Evolutionary conservation across 2,329 filamentous ascomycete species (phyloP).

Genomic region (Fusarium torulosum): DNA sequence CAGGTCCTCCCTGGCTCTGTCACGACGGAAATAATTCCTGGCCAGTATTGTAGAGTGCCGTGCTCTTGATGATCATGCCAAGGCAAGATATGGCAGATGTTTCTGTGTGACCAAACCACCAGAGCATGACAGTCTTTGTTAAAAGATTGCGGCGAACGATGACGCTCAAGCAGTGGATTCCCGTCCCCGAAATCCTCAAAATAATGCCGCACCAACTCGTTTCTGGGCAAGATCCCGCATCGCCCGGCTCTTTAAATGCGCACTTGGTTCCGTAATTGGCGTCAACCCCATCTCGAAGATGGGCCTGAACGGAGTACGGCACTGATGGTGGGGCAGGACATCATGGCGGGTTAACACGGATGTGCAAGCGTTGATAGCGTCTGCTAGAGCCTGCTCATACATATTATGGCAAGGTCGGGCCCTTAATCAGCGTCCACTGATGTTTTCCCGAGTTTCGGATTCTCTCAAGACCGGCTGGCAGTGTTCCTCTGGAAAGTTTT

Average conservation of each 20-base stretch:
- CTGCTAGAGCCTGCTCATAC: slow-evolving; percentile 25
- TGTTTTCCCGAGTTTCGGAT: slow-evolving; percentile 5
- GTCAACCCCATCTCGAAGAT: slow-evolving; percentile 32
- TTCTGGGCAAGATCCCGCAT: slow-evolving; percentile 21
- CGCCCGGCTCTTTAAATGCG: slow-evolving; percentile 6
- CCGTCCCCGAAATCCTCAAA: slow-evolving; percentile 5
- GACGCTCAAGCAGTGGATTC: slow-evolving; percentile 19
- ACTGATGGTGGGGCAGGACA: slow-evolving; percentile 40
- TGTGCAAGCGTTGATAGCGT: slow-evolving; percentile 35
- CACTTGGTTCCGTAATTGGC: slow-evolving; percentile 33
- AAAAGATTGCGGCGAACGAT: slow-evolving; percentile 6
- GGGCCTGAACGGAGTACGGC: slow-evolving; percentile 37
- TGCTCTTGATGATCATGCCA: neutral
- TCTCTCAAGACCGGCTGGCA: neutral
- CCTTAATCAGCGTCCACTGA: slow-evolving; percentile 23
- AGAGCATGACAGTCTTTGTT: neutral
- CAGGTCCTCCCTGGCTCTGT: slow-evolving; percentile 2
- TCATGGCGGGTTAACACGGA: slow-evolving; percentile 42
- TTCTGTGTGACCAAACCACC: neutral
- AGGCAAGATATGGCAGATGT: neutral
- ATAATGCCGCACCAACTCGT: slow-evolving; percentile 43
- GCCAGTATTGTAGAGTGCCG: slow-evolving; percentile 4
- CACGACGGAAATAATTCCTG: slow-evolving; percentile 16
- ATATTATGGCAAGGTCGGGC: slow-evolving; percentile 34
- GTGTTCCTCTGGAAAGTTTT: neutral